Evolutionary conservation across 2,329 filamentous ascomycete genomes (phyloP).

Genomic region (Sordariomycetes sp.): DNA sequence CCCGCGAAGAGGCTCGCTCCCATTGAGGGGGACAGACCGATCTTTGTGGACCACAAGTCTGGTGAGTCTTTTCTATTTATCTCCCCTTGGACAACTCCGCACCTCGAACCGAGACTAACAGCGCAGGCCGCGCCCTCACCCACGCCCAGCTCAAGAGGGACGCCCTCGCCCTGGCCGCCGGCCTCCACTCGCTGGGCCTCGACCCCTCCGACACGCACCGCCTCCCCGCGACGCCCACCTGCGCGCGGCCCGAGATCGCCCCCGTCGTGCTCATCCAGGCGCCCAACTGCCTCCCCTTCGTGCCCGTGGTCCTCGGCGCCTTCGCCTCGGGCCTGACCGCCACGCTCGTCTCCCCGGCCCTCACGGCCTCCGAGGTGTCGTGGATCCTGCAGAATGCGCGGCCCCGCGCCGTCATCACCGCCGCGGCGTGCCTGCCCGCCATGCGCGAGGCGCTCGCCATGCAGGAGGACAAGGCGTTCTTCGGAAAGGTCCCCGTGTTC

Average conservation of each 20-base stretch:
- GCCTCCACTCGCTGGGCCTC: conserved; percentile 23
- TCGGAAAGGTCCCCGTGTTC: conserved; percentile 45
- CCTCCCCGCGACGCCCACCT: conserved; percentile 27
- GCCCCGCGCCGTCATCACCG: conserved; percentile 24
- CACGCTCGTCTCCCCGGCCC: conserved; percentile 25
- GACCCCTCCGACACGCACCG: conserved; percentile 19
- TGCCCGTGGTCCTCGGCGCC: conserved; percentile 22
- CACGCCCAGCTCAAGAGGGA: conserved; percentile 20
- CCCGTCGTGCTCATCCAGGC: conserved; percentile 30
- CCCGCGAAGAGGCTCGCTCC: conserved; percentile 16
- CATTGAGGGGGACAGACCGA: conserved; percentile 19
- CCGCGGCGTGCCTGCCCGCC: conserved; percentile 16
- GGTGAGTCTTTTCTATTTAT: conserved; percentile 17
- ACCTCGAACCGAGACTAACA: not conserved
- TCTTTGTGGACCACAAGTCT: conserved; percentile 28
- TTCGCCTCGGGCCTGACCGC: conserved; percentile 27
- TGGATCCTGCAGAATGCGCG: conserved; percentile 30
- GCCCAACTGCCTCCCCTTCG: conserved; percentile 28
- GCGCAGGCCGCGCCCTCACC: conserved; percentile 22
- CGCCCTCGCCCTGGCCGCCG: conserved; percentile 22
- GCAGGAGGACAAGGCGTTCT: conserved; percentile 21
- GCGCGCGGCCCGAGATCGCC: conserved; percentile 23
- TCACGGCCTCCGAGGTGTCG: conserved; percentile 25
- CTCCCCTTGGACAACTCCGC: not conserved
- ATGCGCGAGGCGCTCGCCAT: conserved; percentile 21